Base-by-base conservation (phyloP, 371 early-diverging fungal species). In the Quaeritorhiza haematococci region DNA sequence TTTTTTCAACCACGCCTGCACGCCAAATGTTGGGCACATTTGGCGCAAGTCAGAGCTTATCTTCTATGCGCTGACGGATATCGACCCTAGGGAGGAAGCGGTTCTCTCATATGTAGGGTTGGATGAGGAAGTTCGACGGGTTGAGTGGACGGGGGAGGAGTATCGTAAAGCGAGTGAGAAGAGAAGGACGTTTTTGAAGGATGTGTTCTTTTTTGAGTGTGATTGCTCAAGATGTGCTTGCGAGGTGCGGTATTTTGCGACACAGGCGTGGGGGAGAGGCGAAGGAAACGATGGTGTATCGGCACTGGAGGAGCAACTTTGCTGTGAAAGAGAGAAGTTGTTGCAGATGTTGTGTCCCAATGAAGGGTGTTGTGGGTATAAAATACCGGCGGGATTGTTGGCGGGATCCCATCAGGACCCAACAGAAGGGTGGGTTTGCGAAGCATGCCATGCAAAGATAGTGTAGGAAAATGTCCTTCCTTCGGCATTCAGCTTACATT, bases 1-100 rank as follows among this genome's bases (percentile, higher is more conserved):
- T 4, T 88, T 82, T 56, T 91, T 89, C 65, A 90, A 91, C 61
- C 90, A 90, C 62, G 76, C 88, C 0, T 91, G 92, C 55, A 71
- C 73, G 15, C 86, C 89, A 2, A 88, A 87, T 47, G 69, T 88
- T 17, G 68, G 58, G 29, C 54, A 89, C 80, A 65, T 50, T 56
- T 1, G 71, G 81, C 49, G 24, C 33, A 29, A 54, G 30, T 3
- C 49, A 17, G 32, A 64, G 15, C 79, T 89, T 72, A 69, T 67
- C 7, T 89, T 88, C 63, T 72, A 79, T 56, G 78, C 84, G 15
- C 63, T 68, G 24, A 52, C 59, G 0, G 67, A 63, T 47, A 76
- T 88, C 33, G 51, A 60, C 19, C 51, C 61, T 15, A 86, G 80
- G 1, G 80, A 87, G 32, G 90, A 89, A 71, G 78, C 84, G 7